Evolutionary conservation across 345 rosid genomes (phyloP).

Genomic region (Hypericum androsaemum): DNA sequence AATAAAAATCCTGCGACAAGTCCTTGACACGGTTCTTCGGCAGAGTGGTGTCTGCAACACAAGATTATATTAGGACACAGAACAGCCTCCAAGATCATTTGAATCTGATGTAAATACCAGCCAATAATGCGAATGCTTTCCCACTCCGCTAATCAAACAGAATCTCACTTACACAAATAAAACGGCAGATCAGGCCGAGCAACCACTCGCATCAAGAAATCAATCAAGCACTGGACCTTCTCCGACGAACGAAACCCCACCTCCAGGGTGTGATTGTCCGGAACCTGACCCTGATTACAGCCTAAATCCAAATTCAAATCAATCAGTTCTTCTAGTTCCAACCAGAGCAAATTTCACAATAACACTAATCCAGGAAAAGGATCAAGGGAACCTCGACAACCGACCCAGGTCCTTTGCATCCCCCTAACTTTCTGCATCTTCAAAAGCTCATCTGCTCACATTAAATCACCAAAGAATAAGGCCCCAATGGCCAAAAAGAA

Average conservation of each 20-base stretch:
- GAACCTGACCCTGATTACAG: constrained; percentile 72
- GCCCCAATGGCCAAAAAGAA: no score
- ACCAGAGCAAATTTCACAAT: no score
- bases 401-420: no score
- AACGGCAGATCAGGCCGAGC: constrained; percentile 64
- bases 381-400: constrained; percentile 42
- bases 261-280: constrained; percentile 74
- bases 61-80: constrained; percentile 1
- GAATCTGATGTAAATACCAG: no score
- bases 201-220: constrained; percentile 52
- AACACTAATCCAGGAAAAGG: no score
- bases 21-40: constrained; percentile 77
- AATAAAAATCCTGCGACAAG: constrained; percentile 59
- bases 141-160: not conserved
- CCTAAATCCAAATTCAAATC: constrained; percentile 22
- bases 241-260: constrained; percentile 77
- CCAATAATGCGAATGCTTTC: no score
- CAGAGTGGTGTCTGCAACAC: constrained; percentile 69
- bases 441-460: constrained; percentile 47
- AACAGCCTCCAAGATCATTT: no score
- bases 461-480: not conserved
- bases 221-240: constrained; percentile 59
- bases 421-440: no score
- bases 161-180: constrained; percentile 51
- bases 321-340: not conserved